These are phyloP conservation scores for Kluyveromyces dobzhanskii DNA, from an alignment of 805 yeast genomes.

Conservation along the genomic window DNA sequence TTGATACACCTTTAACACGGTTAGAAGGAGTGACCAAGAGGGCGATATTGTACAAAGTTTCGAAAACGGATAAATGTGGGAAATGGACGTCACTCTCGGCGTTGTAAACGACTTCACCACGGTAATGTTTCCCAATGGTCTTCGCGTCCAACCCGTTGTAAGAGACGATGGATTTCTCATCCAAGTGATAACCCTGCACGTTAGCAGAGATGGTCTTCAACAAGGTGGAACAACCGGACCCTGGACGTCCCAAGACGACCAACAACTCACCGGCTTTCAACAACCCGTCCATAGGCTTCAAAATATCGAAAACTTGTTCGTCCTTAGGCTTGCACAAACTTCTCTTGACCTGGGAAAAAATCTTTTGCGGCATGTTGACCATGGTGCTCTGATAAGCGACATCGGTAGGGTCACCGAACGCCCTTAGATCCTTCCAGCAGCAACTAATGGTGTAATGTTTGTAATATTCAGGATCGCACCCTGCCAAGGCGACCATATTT, in stretches of 20 bases:
- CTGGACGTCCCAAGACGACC: slow-evolving; percentile 68
- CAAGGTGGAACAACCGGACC: slow-evolving; percentile 69
- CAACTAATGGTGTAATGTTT: slow-evolving; percentile 54
- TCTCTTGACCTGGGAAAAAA: slow-evolving; percentile 16
- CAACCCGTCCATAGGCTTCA: slow-evolving; percentile 59
- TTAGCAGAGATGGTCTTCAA: slow-evolving; percentile 51
- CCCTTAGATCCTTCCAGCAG: slow-evolving; percentile 49
- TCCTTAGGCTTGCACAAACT: slow-evolving; percentile 18
- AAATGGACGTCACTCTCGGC: slow-evolving; percentile 64
- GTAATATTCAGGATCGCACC: slow-evolving; percentile 52
- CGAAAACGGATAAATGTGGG: slow-evolving; percentile 59
- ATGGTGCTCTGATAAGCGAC: slow-evolving; percentile 60
- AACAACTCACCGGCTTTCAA: slow-evolving; percentile 57
- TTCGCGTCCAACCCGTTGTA: slow-evolving; percentile 48
- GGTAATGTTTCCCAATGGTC: slow-evolving; percentile 43
- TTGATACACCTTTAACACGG: slow-evolving; percentile 49
- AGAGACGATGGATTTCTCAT: slow-evolving; percentile 36
- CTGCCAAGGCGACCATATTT: slow-evolving; percentile 46
- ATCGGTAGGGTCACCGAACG: slow-evolving; percentile 58
- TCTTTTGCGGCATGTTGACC: slow-evolving; percentile 34
- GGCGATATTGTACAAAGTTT: slow-evolving; percentile 60
- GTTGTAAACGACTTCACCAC: slow-evolving; percentile 65
- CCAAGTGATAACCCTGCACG: slow-evolving; percentile 51
- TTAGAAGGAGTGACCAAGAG: slow-evolving; percentile 52
- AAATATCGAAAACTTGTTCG: slow-evolving; percentile 37